phyloP scores from a whole-genome alignment of 805 yeast species.

The Zygotorulaspora florentina region DNA sequence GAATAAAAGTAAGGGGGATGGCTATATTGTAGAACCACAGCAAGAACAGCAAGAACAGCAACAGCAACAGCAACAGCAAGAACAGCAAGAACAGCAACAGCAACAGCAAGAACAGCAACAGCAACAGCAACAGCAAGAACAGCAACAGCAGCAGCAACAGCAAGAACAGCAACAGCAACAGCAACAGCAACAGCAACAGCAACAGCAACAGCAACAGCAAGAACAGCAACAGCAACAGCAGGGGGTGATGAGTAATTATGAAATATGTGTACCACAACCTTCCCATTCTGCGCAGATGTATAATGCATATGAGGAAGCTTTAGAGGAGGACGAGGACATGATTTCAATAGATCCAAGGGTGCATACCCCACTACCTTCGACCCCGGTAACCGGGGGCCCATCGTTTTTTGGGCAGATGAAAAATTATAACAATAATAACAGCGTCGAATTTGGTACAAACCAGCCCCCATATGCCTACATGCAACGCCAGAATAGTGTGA shows the following conservation, averaged over 20 bases:
- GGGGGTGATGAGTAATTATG: not conserved
- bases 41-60: not conserved
- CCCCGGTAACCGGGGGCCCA: slow-evolving; percentile 5
- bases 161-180: slow-evolving; percentile 2
- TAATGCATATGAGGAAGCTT: slow-evolving; percentile 5
- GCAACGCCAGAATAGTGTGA: slow-evolving; percentile 25
- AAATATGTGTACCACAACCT: slow-evolving; percentile 7
- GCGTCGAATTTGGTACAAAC: not conserved
- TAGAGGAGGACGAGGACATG: slow-evolving; percentile 11
- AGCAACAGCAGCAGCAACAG: not conserved
- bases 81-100: not conserved
- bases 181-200: slow-evolving; percentile 8
- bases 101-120: not conserved
- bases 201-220: slow-evolving; percentile 8
- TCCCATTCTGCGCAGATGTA: not conserved
- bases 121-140: not conserved
- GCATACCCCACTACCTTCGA: slow-evolving; percentile 13
- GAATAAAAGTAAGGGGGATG: not conserved
- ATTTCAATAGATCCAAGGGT: slow-evolving; percentile 12
- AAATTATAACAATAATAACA: not conserved
- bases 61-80: not conserved
- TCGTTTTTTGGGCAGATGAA: not conserved
- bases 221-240: slow-evolving; percentile 6
- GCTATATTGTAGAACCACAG: not conserved
- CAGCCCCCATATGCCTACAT: slow-evolving; percentile 18